These are phyloP conservation scores for Begonia peltatifolia DNA, from an alignment of 306 rosid species.

Conservation along the genomic window DNA sequence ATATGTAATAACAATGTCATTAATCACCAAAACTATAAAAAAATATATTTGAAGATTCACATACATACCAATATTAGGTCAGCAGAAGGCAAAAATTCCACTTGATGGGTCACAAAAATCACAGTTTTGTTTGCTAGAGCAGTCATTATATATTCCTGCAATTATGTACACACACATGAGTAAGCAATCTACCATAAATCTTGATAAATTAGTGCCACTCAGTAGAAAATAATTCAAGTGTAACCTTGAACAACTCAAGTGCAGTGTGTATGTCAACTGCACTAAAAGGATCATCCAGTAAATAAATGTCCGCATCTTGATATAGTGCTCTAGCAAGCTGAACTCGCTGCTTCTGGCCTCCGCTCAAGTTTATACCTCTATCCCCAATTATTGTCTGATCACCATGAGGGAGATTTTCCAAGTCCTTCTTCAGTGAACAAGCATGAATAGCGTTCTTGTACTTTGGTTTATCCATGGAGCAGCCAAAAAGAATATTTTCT, in stretches of 20 bases:
- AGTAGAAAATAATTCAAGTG: conserved; percentile 6
- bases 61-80: conserved; percentile 83
- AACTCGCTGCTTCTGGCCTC: conserved; percentile 95
- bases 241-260: conserved; percentile 65
- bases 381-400: conserved; percentile 95
- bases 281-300: conserved; percentile 95
- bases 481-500: conserved; percentile 84
- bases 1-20: no score
- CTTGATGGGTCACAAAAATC: conserved; percentile 94
- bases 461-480: conserved; percentile 82
- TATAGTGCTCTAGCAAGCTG: conserved; percentile 95
- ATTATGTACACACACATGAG: conserved; percentile 7
- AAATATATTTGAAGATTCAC: no score
- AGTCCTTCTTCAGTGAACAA: conserved; percentile 80
- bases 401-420: conserved; percentile 78
- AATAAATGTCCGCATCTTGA: conserved; percentile 84
- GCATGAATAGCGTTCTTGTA: conserved; percentile 83
- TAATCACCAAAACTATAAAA: no score
- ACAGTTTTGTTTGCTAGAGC: conserved; percentile 83
- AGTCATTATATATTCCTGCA: conserved; percentile 93
- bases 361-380: conserved; percentile 86
- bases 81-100: conserved; percentile 89
- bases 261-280: conserved; percentile 99
- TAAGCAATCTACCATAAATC: conserved; percentile 22
- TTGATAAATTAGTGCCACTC: not conserved